Percentiles rank a stretch among this genome's conserved stretches.
Conservation (phyloP, 2,329 filamentous ascomycete species). For the Huntiella savannae region DNA sequence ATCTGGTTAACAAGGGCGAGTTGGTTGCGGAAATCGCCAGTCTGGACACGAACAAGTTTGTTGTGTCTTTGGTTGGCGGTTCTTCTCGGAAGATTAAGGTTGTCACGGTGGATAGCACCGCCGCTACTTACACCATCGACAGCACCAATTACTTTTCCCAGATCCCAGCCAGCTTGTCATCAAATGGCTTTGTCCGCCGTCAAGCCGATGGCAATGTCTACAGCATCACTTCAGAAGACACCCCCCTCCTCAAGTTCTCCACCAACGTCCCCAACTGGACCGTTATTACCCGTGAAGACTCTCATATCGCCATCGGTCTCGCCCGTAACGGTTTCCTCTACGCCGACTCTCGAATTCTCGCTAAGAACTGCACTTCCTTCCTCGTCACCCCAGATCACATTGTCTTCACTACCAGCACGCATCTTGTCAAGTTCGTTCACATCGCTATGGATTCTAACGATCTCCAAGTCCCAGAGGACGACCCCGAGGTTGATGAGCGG, state of each 20-base stretch:
- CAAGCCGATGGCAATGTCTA: conserved; percentile 5
- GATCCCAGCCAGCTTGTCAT: conserved; percentile 1
- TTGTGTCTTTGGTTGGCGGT: neutral
- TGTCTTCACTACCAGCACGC: conserved; percentile 80
- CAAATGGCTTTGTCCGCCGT: conserved; percentile 5
- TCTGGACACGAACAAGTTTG: conserved; percentile 1
- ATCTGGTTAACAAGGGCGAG: neutral
- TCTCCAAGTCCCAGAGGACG: conserved; percentile 66
- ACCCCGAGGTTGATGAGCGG: conserved; percentile 79
- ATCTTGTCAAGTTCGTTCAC: conserved; percentile 88
- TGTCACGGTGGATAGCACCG: neutral
- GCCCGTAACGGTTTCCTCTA: conserved; percentile 62
- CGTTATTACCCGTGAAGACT: conserved; percentile 23
- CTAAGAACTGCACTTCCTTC: conserved; percentile 86
- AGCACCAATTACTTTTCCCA: neutral
- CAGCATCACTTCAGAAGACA: conserved; percentile 2
- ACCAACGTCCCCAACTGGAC: conserved; percentile 21
- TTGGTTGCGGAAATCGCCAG: conserved; percentile 3
- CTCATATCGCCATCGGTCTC: conserved; percentile 38
- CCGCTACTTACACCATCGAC: neutral
- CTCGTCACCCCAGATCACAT: conserved; percentile 63
- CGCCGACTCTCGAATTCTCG: conserved; percentile 52
- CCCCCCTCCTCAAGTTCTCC: neutral
- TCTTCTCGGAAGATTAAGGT: neutral
- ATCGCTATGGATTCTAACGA: conserved; percentile 43